Conservation (phyloP, 2,329 filamentous ascomycete species). For the Bipolaris victoriae region DNA sequence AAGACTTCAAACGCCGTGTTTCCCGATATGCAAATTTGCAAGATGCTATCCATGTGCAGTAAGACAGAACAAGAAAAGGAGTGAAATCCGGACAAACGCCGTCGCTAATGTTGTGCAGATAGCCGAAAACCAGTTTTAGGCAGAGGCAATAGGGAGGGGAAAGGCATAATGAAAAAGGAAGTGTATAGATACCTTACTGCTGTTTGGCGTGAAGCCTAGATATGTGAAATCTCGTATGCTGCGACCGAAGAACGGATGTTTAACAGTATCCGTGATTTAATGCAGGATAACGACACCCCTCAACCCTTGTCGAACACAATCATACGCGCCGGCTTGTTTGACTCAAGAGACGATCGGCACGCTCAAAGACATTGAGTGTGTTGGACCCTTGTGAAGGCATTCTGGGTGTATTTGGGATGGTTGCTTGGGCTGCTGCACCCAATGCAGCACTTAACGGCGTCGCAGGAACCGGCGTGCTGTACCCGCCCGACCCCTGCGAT, state of each 20-base stretch:
- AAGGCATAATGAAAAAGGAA: not conserved
- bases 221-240: not conserved
- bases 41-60: conserved; percentile 5
- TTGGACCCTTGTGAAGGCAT: conserved; percentile 31
- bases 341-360: conserved; percentile 43
- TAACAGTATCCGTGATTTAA: not conserved
- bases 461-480: conserved; percentile 70
- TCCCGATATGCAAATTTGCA: conserved; percentile 9
- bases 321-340: conserved; percentile 40
- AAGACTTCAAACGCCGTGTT: conserved; percentile 6
- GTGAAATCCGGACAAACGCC: conserved; percentile 21
- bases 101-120: conserved; percentile 15
- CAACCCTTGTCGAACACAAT: not conserved
- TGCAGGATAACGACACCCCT: not conserved
- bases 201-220: not conserved
- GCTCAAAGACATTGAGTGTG: conserved; percentile 45
- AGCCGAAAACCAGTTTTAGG: not conserved
- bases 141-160: not conserved
- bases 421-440: conserved; percentile 88
- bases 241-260: not conserved
- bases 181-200: not conserved
- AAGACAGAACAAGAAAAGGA: conserved; percentile 5
- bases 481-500: conserved; percentile 49
- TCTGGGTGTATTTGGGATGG: conserved; percentile 68
- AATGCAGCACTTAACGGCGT: conserved; percentile 89